These are phyloP conservation scores for Pochonia chlamydosporia DNA, from an alignment of 2,329 filamentous ascomycete genomes.

Conservation along the genomic window DNA sequence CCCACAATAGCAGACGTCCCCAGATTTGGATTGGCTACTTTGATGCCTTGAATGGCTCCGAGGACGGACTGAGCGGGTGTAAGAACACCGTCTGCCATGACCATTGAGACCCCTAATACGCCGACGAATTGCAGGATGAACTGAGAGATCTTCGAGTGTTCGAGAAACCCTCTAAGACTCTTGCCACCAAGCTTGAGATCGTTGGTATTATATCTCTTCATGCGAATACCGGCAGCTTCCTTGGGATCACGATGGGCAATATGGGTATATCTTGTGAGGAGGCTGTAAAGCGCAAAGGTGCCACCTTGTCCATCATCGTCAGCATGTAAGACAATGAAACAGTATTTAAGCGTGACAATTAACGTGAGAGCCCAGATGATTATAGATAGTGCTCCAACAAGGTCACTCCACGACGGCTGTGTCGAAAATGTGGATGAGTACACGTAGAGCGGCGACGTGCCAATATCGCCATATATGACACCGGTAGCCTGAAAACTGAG, in stretches of 20 bases:
- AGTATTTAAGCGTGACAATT: slow-evolving; percentile 66
- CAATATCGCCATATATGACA: slow-evolving; percentile 66
- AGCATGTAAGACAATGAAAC: slow-evolving; percentile 58
- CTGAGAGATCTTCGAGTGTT: slow-evolving; percentile 47
- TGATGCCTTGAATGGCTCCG: slow-evolving; percentile 60
- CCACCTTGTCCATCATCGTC: slow-evolving; percentile 69
- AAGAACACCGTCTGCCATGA: slow-evolving; percentile 60
- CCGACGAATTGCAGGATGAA: slow-evolving; percentile 54
- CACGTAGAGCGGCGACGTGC: slow-evolving; percentile 62
- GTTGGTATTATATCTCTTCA: slow-evolving; percentile 52
- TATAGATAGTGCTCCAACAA: slow-evolving; percentile 60
- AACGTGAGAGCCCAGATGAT: slow-evolving; percentile 65
- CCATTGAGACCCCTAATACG: slow-evolving; percentile 61
- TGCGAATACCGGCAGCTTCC: slow-evolving; percentile 46
- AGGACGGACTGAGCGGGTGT: slow-evolving; percentile 67
- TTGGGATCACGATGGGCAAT: slow-evolving; percentile 56
- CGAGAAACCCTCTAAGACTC: slow-evolving; percentile 49
- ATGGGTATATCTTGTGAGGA: slow-evolving; percentile 54
- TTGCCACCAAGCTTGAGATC: slow-evolving; percentile 49
- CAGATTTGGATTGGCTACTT: slow-evolving; percentile 53
- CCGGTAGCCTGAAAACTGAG: slow-evolving; percentile 60
- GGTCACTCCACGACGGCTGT: slow-evolving; percentile 49
- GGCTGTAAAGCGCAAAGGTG: slow-evolving; percentile 61
- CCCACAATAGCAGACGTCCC: slow-evolving; percentile 54
- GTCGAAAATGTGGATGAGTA: slow-evolving; percentile 61